Conservation (phyloP, 805 yeast species). For the Sugiyamaella floridensis region DNA sequence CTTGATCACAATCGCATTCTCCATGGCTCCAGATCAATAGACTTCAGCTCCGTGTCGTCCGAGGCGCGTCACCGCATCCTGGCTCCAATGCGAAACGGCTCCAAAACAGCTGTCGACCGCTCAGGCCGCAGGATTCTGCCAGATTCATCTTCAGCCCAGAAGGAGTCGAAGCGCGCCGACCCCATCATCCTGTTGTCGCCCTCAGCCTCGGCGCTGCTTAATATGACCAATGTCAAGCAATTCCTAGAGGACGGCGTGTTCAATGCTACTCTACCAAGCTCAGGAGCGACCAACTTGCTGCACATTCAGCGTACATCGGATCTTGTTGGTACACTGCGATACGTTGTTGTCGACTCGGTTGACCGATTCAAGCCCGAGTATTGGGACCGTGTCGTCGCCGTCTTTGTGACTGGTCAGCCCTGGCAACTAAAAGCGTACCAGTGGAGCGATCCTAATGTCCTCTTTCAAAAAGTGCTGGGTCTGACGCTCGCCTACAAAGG, state of each 20-base stretch:
- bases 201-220: conserved; percentile 65
- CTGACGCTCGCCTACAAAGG: conserved; percentile 69
- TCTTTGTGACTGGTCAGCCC: conserved; percentile 91
- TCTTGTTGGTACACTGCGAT: conserved; percentile 52
- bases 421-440: conserved; percentile 94
- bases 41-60: conserved; percentile 31
- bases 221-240: conserved; percentile 56
- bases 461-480: conserved; percentile 82
- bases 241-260: conserved; percentile 68
- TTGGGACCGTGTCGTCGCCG: conserved; percentile 96
- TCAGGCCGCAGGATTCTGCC: conserved; percentile 1
- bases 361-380: conserved; percentile 90
- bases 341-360: conserved; percentile 80
- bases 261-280: conserved; percentile 41
- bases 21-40: conserved; percentile 32
- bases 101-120: neutral
- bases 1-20: conserved; percentile 38
- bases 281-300: conserved; percentile 34
- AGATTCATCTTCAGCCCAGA: conserved; percentile 6
- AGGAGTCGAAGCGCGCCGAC: conserved; percentile 32
- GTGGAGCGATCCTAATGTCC: conserved; percentile 67
- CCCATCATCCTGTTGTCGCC: conserved; percentile 77
- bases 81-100: conserved; percentile 13
- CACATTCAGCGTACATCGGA: conserved; percentile 52
- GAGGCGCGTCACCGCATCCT: conserved; percentile 30